These are phyloP conservation scores for Naganishia friedmannii DNA, from an alignment of 768 basidiomycete species.

Conservation along the genomic window DNA sequence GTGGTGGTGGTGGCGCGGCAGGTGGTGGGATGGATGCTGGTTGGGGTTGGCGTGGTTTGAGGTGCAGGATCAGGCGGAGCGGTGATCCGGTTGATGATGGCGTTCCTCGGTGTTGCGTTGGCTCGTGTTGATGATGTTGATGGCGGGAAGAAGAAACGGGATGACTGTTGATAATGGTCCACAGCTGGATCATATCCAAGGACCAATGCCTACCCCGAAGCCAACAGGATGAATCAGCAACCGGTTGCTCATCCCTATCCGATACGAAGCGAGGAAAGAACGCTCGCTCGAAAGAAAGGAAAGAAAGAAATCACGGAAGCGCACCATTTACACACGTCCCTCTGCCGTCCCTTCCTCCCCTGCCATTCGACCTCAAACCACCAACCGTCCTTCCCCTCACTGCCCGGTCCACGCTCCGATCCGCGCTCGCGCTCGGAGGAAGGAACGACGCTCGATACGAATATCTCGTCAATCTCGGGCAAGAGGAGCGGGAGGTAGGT, in stretches of 20 bases:
- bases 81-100: constrained; percentile 46
- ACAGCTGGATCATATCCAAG: constrained; percentile 86
- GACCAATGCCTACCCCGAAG: constrained; percentile 82
- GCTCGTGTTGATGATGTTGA: constrained; percentile 25
- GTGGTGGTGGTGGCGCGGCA: not conserved
- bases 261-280: no score
- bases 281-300: no score
- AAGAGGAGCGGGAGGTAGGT: constrained; percentile 88
- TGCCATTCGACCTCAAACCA: constrained; percentile 73
- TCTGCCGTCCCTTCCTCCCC: not conserved
- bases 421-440: constrained; percentile 4
- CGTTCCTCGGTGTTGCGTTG: not conserved
- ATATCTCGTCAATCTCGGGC: constrained; percentile 79
- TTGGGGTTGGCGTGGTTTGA: constrained; percentile 67
- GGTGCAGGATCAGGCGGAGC: constrained; percentile 74
- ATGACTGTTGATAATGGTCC: constrained; percentile 55
- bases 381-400: constrained; percentile 72
- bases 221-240: not conserved
- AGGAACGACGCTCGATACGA: constrained; percentile 74
- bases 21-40: constrained; percentile 40
- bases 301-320: no score
- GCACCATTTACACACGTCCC: constrained; percentile 67
- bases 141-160: constrained; percentile 58
- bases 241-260: no score
- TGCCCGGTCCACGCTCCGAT: no score